Evolutionary conservation across 2,329 filamentous ascomycete species (phyloP), one percentile per base, ranked within the genome.

Genomic region (Basipetospora chlamydospora): DNA sequence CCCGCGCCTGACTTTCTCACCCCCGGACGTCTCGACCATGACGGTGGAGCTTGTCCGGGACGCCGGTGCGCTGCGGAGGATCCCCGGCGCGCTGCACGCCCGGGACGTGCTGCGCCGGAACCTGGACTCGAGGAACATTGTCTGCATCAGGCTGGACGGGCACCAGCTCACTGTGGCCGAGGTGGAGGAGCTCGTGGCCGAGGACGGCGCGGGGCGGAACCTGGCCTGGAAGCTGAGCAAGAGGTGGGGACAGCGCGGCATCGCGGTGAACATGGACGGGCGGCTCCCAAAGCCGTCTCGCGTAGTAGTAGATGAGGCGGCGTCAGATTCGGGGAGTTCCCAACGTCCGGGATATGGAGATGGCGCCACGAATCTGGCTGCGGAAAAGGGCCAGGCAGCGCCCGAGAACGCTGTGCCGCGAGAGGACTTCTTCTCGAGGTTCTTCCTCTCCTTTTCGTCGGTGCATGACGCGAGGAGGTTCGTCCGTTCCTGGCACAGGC

Each of bases 401-500:
- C n/a, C n/a, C n/a, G n/a, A n/a, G n/a, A n/a, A n/a, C n/a, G n/a
- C n/a, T n/a, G n/a, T n/a, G n/a, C 22, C 5, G 6, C 26, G 33
- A n/a, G 33, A 34, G 17, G 13, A 29, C 21, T 22, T 33, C 30
- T 30, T 39, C 21, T 26, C 37, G 10, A 39, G 31, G 18, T 38
- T 35, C 26, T 38, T 39, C 26, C 23, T 33, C 11, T 41, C 22
- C 15, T 39, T 37, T 34, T 18, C 33, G 6, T 13, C 29, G 16
- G 39, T 36, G 3, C 29, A 33, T 17, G 28, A 18, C 25, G 35
- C 39, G 7, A 49, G 55, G 41, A 49, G 58, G 11, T 63, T 63
- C 39, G 53, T 60, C 30, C 53, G 59, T n/a, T 43, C 43, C 33
- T 63, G 60, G 60, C 61, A 63, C 37, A 48, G 52, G 34, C 53